Evolutionary conservation across 2,329 filamentous ascomycete species (phyloP), one percentile per base, ranked within the genome.

Genomic region (Gnomoniopsis smithogilvyi): DNA sequence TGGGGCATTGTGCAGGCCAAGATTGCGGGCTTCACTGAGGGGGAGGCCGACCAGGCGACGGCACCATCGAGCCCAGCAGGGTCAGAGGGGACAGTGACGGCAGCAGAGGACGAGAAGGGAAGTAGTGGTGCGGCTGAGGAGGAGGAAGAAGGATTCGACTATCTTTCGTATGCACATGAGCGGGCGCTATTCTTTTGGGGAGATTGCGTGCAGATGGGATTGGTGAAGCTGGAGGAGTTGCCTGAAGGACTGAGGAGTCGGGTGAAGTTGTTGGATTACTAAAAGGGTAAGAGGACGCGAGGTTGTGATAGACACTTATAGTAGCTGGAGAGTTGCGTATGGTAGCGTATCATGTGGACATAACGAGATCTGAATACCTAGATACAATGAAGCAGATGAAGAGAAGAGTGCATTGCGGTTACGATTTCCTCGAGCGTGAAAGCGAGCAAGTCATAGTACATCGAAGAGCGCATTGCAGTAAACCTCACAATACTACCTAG

Each of bases 1-100:
- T 99, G 95, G 95, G 95, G 95, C 24, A 91, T 98, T 62, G 90
- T 99, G 54, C 95, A 99, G 75, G 94, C 95, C 51, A 93, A 95
- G 70, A 81, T 96, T 1, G 87, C 91, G 0, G 91, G 87, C 0
- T 79, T 94, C 70, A 19, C 54, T 2, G 84, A 88, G 19, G 74
- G 76, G 38, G 75, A 73, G 15, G 66, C 65, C 1, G 69, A 65
- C 11, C 70, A 72, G 33, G 69, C 67, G 30, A 51, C 59, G 17
- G 62, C 65, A n/a, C 54, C 57, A 14, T 50, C 48, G 14, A 59
- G 56, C 30, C 60, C 60, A 17, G 54, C 36, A 7, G 65, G 62
- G 4, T 63, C 63, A 0, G 51, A 50, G 3, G 62, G 58, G 7
- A 56, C 62, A 54, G 73, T 74, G 58, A 73, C 51, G 7, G 66